Base-by-base conservation (phyloP, 306 rosid genomes). In the Oemleria cerasiformis region DNA sequence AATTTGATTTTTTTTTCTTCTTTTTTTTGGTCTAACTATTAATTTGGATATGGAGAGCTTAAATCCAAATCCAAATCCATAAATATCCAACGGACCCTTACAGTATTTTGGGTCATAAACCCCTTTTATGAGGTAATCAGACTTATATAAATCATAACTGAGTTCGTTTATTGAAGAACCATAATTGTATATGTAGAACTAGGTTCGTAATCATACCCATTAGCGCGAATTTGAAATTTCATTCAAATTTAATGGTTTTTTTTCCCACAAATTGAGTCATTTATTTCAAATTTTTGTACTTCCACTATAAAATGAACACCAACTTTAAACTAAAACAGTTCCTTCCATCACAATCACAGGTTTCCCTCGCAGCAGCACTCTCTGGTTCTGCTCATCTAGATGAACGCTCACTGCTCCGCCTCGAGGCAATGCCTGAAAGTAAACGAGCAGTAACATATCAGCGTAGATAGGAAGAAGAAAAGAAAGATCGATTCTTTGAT, bases 301-400 rank as follows among this genome's bases (percentile, higher is more conserved):
- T 25, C 12, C 57, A n/a, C 7, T 16, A 6, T n/a, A 51, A n/a
- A 51, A 51, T 2, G 7, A 51, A 8, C 21, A 16, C 57, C 57
- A n/a, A 51, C 36, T 55, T 66, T 78, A 85, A 72, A 78, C 87
- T 47, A 91, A 62, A 79, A 91, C n/a, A 80, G 63, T 41, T 5
- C 97, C 97, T 82, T 91, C 86, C 91, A 85, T 87, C 30, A 87
- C 83, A 5, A 83, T 84, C 36, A 87, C 73, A 51, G 88, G 96
- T 73, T 85, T 91, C 38, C 96, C 97, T 10, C 83, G 87, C 81
- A 91, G 66, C 43, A 82, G 55, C 48, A 91, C 92, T 54, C 89
- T 88, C 48, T 87, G 86, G n/a, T 77, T 82, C 71, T 82, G 79
- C 60, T 86, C 86, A 44, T 91, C 87, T 40, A 77, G n/a, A 80